Evolutionary conservation across 108 stramenopile species (phyloP).

Genomic region (Mayamaea pseudoterrestris): DNA sequence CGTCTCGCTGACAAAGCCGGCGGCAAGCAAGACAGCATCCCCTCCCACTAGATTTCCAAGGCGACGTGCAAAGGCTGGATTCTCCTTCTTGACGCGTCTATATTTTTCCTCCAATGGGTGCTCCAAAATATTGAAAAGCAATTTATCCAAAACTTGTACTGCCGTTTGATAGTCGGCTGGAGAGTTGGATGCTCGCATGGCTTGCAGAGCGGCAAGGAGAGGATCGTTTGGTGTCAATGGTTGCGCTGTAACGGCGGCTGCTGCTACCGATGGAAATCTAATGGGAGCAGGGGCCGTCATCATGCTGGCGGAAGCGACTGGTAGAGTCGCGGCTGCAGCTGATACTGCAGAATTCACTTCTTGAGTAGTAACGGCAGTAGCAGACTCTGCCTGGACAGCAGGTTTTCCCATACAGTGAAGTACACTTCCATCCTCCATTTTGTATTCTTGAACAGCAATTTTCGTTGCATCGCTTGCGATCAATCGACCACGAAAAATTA

Average conservation of each 20-base stretch:
- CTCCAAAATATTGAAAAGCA: conserved; percentile 49
- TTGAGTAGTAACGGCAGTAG: conserved; percentile 7
- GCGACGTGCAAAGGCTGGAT: conserved; percentile 59
- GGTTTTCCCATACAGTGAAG: conserved; percentile 84
- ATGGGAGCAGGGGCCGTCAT: conserved; percentile 6
- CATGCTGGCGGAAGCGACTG: conserved; percentile 1
- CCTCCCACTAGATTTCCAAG: conserved; percentile 52
- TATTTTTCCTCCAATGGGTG: conserved; percentile 85
- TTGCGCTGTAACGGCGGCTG: conserved; percentile 10
- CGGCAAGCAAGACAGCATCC: conserved; percentile 32
- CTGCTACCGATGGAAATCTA: conserved; percentile 4
- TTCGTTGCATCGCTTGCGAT: conserved; percentile 37
- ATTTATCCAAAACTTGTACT: conserved; percentile 44
- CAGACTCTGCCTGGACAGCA: conserved; percentile 1
- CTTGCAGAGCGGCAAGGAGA: conserved; percentile 30
- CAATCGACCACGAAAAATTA: conserved; percentile 74
- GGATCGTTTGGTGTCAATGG: conserved; percentile 9
- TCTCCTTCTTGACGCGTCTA: conserved; percentile 54
- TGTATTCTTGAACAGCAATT: conserved; percentile 43
- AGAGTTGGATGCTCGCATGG: conserved; percentile 27
- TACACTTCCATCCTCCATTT: conserved; percentile 65
- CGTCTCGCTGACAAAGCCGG: conserved; percentile 36
- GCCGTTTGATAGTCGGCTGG: conserved; percentile 36
- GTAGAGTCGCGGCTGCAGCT: conserved; percentile 8
- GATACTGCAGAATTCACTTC: conserved; percentile 1